Evolutionary conservation across 352 stramenopile species (phyloP).

Genomic region (Aphanomyces stellatus): DNA sequence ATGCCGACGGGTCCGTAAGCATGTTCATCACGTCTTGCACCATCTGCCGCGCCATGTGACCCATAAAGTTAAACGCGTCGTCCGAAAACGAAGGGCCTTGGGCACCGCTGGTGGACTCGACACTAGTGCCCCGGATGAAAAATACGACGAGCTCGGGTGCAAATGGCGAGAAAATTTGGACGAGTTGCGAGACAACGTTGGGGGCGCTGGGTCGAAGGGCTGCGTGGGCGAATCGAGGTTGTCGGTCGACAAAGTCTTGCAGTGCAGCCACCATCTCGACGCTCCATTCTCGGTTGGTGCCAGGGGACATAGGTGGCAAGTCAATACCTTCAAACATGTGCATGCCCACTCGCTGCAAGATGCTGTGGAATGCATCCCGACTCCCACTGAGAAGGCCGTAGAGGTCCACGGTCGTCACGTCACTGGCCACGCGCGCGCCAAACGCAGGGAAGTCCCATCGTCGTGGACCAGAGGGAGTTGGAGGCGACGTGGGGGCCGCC

Average conservation of each 20-base stretch:
- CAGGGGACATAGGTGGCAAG: slow-evolving; percentile 46
- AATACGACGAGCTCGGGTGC: slow-evolving; percentile 45
- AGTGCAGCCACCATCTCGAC: slow-evolving; percentile 39
- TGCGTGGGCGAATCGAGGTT: slow-evolving; percentile 27
- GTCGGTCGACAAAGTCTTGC: slow-evolving; percentile 30
- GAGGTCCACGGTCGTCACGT: slow-evolving; percentile 38
- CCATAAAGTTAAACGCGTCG: slow-evolving; percentile 27
- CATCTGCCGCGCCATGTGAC: slow-evolving; percentile 44
- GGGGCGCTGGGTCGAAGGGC: slow-evolving; percentile 17
- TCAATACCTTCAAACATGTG: slow-evolving; percentile 52
- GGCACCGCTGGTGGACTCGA: slow-evolving; percentile 36
- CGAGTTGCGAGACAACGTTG: slow-evolving; percentile 35
- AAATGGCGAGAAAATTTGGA: slow-evolving; percentile 47
- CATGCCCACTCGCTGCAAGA: slow-evolving; percentile 48
- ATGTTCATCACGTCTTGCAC: slow-evolving; percentile 28
- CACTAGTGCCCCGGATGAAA: slow-evolving; percentile 50
- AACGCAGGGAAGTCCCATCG: slow-evolving; percentile 56
- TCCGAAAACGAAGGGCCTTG: slow-evolving; percentile 38
- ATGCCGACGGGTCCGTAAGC: background rate
- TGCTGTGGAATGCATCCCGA: slow-evolving; percentile 36
- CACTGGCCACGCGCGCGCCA: slow-evolving; percentile 34
- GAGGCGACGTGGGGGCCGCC: background rate
- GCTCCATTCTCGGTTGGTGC: slow-evolving; percentile 47
- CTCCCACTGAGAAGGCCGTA: slow-evolving; percentile 47
- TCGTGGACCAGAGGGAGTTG: background rate